These are phyloP conservation scores for Phytophthora sansomeana DNA, from an alignment of 352 stramenopile genomes.

Conservation along the genomic window DNA sequence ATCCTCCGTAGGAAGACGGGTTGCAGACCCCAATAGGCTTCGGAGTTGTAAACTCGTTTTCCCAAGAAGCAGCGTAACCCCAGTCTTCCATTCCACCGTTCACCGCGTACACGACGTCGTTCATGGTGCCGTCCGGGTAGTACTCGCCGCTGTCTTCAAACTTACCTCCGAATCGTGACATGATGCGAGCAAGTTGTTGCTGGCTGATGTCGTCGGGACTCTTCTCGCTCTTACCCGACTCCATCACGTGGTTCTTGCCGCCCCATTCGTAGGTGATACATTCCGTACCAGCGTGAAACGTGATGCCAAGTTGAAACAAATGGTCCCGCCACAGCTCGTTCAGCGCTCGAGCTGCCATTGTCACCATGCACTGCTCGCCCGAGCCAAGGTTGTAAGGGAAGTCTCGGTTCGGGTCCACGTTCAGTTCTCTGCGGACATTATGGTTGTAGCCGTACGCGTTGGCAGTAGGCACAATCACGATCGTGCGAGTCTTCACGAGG, in stretches of 20 bases:
- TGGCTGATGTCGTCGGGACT: conserved; percentile 68
- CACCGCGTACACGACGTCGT: conserved; percentile 96
- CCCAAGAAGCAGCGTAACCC: conserved; percentile 91
- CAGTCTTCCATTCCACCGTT: conserved; percentile 97
- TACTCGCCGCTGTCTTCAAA: conserved; percentile 66
- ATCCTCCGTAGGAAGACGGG: conserved; percentile 88
- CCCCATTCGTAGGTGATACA: conserved; percentile 98
- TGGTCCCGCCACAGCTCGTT: conserved; percentile 97
- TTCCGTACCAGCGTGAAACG: conserved; percentile 97
- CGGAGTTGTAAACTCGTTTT: conserved; percentile 57
- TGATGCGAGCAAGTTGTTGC: conserved; percentile 54
- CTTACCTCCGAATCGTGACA: conserved; percentile 74
- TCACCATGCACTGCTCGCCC: conserved; percentile 89
- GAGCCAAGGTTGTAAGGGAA: conserved; percentile 93
- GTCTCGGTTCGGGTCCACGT: conserved; percentile 96
- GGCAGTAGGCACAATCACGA: conserved; percentile 89
- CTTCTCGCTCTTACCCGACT: conserved; percentile 46
- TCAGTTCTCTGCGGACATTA: conserved; percentile 78
- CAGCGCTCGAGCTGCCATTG: conserved; percentile 92
- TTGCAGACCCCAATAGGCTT: conserved; percentile 77
- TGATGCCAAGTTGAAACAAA: conserved; percentile 96
- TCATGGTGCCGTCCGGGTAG: conserved; percentile 89
- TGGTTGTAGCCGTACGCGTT: conserved; percentile 94
- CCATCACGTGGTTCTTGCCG: conserved; percentile 80
- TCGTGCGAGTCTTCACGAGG: conserved; percentile 84